Evolutionary conservation across 1,139 yeast genomes (phyloP), one percentile per base, ranked within the genome.

Genomic region (Pichia sp.): DNA sequence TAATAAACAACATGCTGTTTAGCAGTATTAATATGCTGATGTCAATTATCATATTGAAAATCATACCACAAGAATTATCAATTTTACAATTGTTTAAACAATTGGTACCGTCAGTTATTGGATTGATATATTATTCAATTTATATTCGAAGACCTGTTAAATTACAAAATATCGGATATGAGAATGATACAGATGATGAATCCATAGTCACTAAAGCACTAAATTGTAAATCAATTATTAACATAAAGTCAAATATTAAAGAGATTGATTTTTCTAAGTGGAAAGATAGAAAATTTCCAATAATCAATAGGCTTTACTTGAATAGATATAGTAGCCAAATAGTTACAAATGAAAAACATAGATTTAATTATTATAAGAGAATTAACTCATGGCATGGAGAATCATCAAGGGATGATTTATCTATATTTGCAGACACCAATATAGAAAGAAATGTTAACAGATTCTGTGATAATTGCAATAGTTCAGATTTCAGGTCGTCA

Each of bases 311-410:
- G 15, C 8, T 22, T 6, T 40, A 16, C 15, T 9, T 24, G 5
- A 34, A 42, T 27, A 34, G 44, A 16, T 25, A 16, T 3, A 42
- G 32, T 20, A 29, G 13, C 20, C 27, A 36, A 15, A n/a, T 26
- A 13, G 7, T 6, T 20, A 34, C 34, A 30, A 5, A 25, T 18
- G 36, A 18, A 32, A 32, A 18, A 32, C 16, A 16, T 6, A 3
- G 16, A 32, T 4, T 32, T 8, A 32, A 18, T 32, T 23, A 20
- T 37, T 23, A 32, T n/a, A 41, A 24, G 16, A 41, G 44, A 18
- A 39, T 36, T 1, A 45, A 41, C 12, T 41, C 42, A 23, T 41
- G 48, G 48, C 48, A 45, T 45, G 48, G 45, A n/a, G 48, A 42
- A 32, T 20, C 39, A n/a, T 36, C 23, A n/a, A 23, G 38, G 38